Percentiles rank a stretch among this genome's conserved stretches.
These are phyloP conservation scores for Xylaria arbuscula DNA, from an alignment of 2,329 filamentous ascomycete species.

Conservation along the genomic window DNA sequence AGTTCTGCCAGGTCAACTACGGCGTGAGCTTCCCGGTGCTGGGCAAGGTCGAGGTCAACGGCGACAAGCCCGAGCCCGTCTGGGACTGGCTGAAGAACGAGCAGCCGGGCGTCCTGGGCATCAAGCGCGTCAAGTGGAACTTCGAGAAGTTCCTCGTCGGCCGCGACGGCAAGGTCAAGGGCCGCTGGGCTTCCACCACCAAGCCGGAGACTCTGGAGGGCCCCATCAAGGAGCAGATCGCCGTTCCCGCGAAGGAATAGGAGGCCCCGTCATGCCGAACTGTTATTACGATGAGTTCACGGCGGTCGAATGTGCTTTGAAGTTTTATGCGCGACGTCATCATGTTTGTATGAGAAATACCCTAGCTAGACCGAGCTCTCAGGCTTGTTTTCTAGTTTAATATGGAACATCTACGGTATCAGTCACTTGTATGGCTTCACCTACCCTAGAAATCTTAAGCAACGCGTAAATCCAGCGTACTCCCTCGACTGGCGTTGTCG, in stretches of 20 bases:
- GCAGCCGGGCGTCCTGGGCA: slow-evolving; percentile 84
- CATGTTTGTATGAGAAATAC: slow-evolving; percentile 44
- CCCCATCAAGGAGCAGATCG: slow-evolving; percentile 79
- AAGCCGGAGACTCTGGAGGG: slow-evolving; percentile 86
- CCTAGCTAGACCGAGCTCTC: slow-evolving; percentile 13
- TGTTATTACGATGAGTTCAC: slow-evolving; percentile 12
- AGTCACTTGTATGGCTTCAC: not conserved
- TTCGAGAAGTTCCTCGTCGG: slow-evolving; percentile 98
- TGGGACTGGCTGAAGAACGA: slow-evolving; percentile 80
- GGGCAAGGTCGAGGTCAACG: slow-evolving; percentile 95
- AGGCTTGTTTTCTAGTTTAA: not conserved
- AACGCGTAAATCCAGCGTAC: not conserved
- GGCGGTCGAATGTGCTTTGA: slow-evolving; percentile 20
- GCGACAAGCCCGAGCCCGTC: slow-evolving; percentile 80
- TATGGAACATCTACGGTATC: not conserved
- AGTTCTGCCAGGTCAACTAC: slow-evolving; percentile 93
- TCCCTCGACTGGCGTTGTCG: not conserved
- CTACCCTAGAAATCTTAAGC: not conserved
- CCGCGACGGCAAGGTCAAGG: slow-evolving; percentile 85
- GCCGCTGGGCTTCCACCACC: slow-evolving; percentile 86
- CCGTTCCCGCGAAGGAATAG: slow-evolving; percentile 58
- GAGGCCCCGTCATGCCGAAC: slow-evolving; percentile 35
- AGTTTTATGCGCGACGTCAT: slow-evolving; percentile 36
- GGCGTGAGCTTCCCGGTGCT: slow-evolving; percentile 92
- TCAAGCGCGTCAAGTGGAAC: slow-evolving; percentile 98